Percentiles rank a stretch among this genome's conserved stretches.
phyloP scores from a whole-genome alignment of 192 early-diverging fungal species.

The Coemansia sp. region DNA sequence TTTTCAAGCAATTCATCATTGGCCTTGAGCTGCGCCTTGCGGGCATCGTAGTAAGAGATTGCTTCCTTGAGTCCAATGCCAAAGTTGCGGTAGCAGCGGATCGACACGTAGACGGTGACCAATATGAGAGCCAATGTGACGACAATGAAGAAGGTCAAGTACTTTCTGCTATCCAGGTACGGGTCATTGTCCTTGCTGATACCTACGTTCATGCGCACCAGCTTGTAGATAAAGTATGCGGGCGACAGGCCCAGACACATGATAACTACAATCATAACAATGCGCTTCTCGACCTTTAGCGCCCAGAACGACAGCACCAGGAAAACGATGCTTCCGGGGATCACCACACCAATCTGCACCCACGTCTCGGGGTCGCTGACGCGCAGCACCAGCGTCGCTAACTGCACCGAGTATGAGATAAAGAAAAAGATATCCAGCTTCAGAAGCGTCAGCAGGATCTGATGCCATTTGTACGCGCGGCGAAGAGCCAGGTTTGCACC shows the following conservation, averaged over 20 bases:
- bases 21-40: constrained; percentile 69
- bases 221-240: constrained; percentile 59
- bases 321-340: constrained; percentile 57
- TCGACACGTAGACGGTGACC: constrained; percentile 53
- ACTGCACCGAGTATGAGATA: constrained; percentile 75
- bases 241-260: constrained; percentile 49
- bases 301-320: constrained; percentile 57
- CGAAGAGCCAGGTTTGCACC: constrained; percentile 76
- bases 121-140: constrained; percentile 54
- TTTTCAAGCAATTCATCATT: constrained; percentile 25
- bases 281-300: constrained; percentile 52
- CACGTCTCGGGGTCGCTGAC: constrained; percentile 59
- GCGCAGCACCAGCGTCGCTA: constrained; percentile 66
- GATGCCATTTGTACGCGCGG: constrained; percentile 75
- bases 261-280: constrained; percentile 56
- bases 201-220: constrained; percentile 58
- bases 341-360: constrained; percentile 60
- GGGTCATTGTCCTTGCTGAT: constrained; percentile 53
- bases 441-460: constrained; percentile 78
- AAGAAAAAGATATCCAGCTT: constrained; percentile 85
- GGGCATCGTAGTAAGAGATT: constrained; percentile 51
- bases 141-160: constrained; percentile 58
- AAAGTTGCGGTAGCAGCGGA: constrained; percentile 59
- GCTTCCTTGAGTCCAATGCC: constrained; percentile 56
- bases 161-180: constrained; percentile 56